Conservation (phyloP, 306 rosid species). For the Phaseolus lunatus region DNA sequence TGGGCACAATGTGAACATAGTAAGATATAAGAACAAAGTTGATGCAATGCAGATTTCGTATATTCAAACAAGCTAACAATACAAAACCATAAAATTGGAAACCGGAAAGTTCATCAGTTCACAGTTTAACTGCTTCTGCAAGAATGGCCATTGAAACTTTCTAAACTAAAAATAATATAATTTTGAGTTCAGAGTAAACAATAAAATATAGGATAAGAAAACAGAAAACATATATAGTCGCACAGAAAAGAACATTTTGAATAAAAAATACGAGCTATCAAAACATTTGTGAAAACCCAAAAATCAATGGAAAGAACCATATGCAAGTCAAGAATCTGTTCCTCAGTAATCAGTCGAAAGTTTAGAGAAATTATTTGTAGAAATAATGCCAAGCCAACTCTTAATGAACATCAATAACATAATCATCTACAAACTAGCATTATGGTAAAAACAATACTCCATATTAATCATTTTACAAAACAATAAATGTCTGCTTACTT, state of each 20-base stretch:
- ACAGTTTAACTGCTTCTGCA: neutral
- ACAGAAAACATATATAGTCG: neutral
- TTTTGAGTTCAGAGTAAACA: neutral
- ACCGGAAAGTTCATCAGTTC: neutral
- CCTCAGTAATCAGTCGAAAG: neutral
- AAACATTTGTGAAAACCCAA: neutral
- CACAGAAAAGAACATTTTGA: neutral
- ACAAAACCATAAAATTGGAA: neutral
- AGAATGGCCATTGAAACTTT: neutral
- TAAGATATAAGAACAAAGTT: neutral
- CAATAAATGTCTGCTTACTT: constrained; percentile 53
- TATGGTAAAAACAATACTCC: neutral
- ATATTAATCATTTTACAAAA: neutral
- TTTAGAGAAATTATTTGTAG: neutral
- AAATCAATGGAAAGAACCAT: neutral
- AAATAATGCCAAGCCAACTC: neutral
- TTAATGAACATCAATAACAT: neutral
- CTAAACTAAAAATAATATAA: neutral
- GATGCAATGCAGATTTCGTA: too few species aligned
- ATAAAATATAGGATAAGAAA: neutral
- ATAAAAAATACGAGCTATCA: neutral
- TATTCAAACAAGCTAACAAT: too few species aligned
- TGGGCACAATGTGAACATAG: neutral
- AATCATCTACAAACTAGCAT: neutral
- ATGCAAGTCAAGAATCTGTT: neutral